Base-by-base conservation (phyloP, 805 yeast genomes). In the Barnettozyma vustinii region DNA sequence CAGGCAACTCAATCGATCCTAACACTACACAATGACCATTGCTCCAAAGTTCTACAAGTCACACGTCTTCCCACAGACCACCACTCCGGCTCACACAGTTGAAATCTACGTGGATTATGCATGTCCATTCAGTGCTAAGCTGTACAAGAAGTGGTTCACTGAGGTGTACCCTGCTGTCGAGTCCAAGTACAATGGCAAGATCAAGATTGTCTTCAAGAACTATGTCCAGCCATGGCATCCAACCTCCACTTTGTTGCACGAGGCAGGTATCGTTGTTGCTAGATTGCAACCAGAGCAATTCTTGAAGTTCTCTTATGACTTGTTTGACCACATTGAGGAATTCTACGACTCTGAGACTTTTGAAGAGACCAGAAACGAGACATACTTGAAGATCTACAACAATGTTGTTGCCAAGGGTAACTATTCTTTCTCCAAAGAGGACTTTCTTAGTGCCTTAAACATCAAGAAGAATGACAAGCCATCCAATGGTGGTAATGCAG, bases 161-260 rank as follows among this genome's bases (percentile, higher is more conserved):
- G 72, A 73, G 33, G 71, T 85, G 8, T 71, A 81, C 37, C 90
- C 89, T 18, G 52, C 60, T 26, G 65, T 83, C 42, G 71, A 74
- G 44, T 53, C 64, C 27, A 66, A 72, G 47, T 67, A 71, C 45
- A 76, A 82, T 1, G 73, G 72, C 49, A 63, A 75, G 51, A 77
- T 83, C 56, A 78, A 79, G 55, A 74, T 87, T 52, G 77, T 81
- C 10, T 79, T 84, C 64, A 75, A 81, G 52, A 84, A 87, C 59
- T 89, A 83, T 37, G 73, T 85, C n/a, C 96, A 89, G 69, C 94
- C 95, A 55, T 89, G 96, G 96, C 96, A 89, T 63, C 83, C 91
- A 40, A 79, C 81, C 48, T 83, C 92, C 1, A 75, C 79, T 5
- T 66, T 79, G 35, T 70, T 81, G 37, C 84, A 84, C 62, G 96